A percentile compares a stretch with the other conserved stretches of the same genome.
Evolutionary conservation across 2,329 filamentous ascomycete species (phyloP).

Genomic region (Alternaria ethzedia): DNA sequence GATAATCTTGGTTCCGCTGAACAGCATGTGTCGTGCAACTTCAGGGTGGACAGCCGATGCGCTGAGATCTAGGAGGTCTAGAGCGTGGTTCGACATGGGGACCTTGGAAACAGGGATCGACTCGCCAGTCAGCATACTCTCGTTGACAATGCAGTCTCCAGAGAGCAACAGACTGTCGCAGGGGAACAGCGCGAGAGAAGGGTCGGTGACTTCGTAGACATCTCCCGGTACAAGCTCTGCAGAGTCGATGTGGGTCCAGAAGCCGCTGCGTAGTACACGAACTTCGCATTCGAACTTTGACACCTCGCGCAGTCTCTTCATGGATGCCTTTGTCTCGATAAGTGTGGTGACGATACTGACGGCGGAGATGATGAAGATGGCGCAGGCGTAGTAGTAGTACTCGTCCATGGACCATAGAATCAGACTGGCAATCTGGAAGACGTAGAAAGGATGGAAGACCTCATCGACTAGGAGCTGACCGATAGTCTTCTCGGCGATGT

Average conservation of each 20-base stretch:
- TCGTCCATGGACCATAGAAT: slow-evolving; percentile 93
- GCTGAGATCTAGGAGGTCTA: slow-evolving; percentile 77
- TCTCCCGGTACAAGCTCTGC: slow-evolving; percentile 92
- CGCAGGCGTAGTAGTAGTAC: slow-evolving; percentile 96
- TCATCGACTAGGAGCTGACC: slow-evolving; percentile 88
- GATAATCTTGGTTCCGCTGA: slow-evolving; percentile 94
- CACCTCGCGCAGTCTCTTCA: slow-evolving; percentile 87
- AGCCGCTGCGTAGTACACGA: slow-evolving; percentile 89
- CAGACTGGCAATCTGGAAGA: slow-evolving; percentile 95
- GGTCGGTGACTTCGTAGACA: slow-evolving; percentile 96
- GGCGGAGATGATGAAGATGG: slow-evolving; percentile 93
- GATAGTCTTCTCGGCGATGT: slow-evolving; percentile 88
- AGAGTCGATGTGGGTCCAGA: slow-evolving; percentile 90
- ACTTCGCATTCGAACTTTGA: slow-evolving; percentile 96
- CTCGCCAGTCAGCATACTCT: slow-evolving; percentile 98
- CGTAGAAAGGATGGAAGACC: slow-evolving; percentile 96
- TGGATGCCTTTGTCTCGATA: slow-evolving; percentile 89
- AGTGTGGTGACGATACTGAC: slow-evolving; percentile 90
- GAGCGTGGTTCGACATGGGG: slow-evolving; percentile 79
- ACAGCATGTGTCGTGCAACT: slow-evolving; percentile 87
- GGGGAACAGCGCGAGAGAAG: slow-evolving; percentile 83
- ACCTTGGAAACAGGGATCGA: slow-evolving; percentile 95
- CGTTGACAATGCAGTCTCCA: slow-evolving; percentile 97
- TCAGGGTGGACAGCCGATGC: slow-evolving; percentile 84
- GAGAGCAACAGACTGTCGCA: slow-evolving; percentile 90